These are phyloP conservation scores for Phytophthora kernoviae DNA, from an alignment of 352 stramenopile species.

Conservation along the genomic window DNA sequence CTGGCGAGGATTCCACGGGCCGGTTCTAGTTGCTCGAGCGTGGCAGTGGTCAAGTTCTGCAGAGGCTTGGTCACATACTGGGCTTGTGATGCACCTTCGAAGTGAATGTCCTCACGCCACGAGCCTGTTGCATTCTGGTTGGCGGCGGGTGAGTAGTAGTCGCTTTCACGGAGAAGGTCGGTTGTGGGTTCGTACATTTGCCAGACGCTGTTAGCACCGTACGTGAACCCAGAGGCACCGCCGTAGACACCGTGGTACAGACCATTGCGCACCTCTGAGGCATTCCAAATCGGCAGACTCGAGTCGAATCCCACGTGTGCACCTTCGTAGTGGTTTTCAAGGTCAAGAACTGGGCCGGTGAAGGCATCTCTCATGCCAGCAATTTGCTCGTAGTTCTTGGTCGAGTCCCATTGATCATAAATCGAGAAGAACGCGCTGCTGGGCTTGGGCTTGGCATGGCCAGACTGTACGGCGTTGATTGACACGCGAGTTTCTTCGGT, in stretches of 20 bases:
- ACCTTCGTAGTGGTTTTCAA: slow-evolving; percentile 31
- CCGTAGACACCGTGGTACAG: slow-evolving; percentile 29
- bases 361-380: slow-evolving; percentile 27
- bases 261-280: slow-evolving; percentile 18
- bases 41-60: slow-evolving; percentile 4
- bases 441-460: slow-evolving; percentile 2
- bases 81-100: slow-evolving; percentile 24
- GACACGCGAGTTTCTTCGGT: slow-evolving; percentile 14
- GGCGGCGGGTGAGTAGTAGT: slow-evolving; percentile 20
- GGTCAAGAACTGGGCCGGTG: slow-evolving; percentile 17
- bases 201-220: slow-evolving; percentile 28
- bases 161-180: slow-evolving; percentile 22
- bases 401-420: slow-evolving; percentile 14
- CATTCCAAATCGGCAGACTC: slow-evolving; percentile 17
- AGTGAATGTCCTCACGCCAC: slow-evolving; percentile 25
- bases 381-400: slow-evolving; percentile 35
- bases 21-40: slow-evolving; percentile 20
- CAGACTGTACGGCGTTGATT: slow-evolving; percentile 10
- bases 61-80: slow-evolving; percentile 29
- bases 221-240: slow-evolving; percentile 21
- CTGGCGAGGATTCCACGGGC: slow-evolving; percentile 19
- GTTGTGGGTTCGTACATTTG: slow-evolving; percentile 26
- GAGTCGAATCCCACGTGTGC: slow-evolving; percentile 15
- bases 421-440: slow-evolving; percentile 10
- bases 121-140: slow-evolving; percentile 21